phyloP scores from a whole-genome alignment of 345 rosid species.

The Pistacia vera region DNA sequence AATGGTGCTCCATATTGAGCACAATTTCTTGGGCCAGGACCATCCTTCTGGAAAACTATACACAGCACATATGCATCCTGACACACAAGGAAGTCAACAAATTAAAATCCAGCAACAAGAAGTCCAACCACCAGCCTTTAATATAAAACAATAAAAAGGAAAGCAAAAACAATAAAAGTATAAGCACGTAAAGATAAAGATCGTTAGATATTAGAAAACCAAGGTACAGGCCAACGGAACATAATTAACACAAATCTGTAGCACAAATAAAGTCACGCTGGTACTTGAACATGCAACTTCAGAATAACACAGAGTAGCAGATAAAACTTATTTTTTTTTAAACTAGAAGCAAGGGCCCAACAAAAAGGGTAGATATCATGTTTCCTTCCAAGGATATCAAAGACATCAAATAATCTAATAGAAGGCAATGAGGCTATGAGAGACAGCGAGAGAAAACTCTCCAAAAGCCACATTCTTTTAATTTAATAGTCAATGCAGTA shows the following conservation, averaged over 20 bases:
- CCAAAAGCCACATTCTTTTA: too few relatives aligned
- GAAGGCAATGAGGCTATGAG: too few relatives aligned
- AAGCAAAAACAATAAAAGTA: background rate
- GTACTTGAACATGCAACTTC: background rate
- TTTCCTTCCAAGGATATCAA: background rate
- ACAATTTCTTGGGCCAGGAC: conserved; percentile 72
- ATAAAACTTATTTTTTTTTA: too few relatives aligned
- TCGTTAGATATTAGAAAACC: background rate
- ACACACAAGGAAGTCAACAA: conserved; percentile 18
- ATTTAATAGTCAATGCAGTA: background rate
- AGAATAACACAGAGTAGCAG: background rate
- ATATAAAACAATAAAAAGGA: background rate
- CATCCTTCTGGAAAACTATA: conserved; percentile 59
- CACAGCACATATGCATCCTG: conserved; percentile 68
- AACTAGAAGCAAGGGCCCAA: background rate
- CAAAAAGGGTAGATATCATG: background rate
- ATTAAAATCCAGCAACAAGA: background rate
- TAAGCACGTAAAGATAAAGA: background rate
- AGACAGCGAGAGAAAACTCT: background rate
- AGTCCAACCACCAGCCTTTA: background rate
- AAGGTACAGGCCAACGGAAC: background rate
- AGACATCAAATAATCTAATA: background rate
- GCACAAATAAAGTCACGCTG: background rate
- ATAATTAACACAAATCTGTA: background rate
- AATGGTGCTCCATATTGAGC: conserved; percentile 83